Evolutionary conservation across 164 flowering plant genomes (phyloP).

Genomic region (Vitis rotundifolia): DNA sequence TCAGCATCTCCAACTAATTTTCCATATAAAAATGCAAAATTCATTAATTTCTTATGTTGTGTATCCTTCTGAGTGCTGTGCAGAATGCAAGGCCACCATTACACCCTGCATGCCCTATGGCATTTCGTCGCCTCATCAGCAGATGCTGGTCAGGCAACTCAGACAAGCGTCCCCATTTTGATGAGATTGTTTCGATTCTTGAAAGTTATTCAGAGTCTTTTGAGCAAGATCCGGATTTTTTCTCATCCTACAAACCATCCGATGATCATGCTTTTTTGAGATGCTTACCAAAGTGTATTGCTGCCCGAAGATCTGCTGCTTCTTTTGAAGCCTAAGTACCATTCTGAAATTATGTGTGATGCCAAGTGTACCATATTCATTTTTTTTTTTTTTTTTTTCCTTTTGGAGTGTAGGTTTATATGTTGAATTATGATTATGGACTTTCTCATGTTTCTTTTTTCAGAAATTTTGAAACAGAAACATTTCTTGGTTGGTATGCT

Average conservation of each 20-base stretch:
- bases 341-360: conserved; percentile 10
- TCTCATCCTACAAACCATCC: conserved; percentile 48
- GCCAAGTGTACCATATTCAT: conserved; percentile 32
- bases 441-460: too few species aligned
- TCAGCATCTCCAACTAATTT: neutral
- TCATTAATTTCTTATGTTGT: conserved; percentile 1
- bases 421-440: conserved; percentile 6
- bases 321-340: conserved; percentile 23
- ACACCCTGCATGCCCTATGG: conserved; percentile 61
- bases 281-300: conserved; percentile 57
- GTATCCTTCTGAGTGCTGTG: conserved; percentile 14
- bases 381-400: neutral
- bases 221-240: conserved; percentile 72
- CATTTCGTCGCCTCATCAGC: conserved; percentile 62
- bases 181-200: conserved; percentile 67
- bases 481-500: too few species aligned
- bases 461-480: too few species aligned
- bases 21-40: neutral
- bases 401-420: neutral
- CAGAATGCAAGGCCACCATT: conserved; percentile 96
- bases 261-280: conserved; percentile 21
- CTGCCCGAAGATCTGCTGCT: conserved; percentile 29
- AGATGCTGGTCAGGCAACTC: conserved; percentile 93
- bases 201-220: conserved; percentile 56
- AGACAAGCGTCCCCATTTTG: conserved; percentile 76